Base-by-base conservation (phyloP, 2,329 filamentous ascomycete genomes). In the Aspergillus clavatus region DNA sequence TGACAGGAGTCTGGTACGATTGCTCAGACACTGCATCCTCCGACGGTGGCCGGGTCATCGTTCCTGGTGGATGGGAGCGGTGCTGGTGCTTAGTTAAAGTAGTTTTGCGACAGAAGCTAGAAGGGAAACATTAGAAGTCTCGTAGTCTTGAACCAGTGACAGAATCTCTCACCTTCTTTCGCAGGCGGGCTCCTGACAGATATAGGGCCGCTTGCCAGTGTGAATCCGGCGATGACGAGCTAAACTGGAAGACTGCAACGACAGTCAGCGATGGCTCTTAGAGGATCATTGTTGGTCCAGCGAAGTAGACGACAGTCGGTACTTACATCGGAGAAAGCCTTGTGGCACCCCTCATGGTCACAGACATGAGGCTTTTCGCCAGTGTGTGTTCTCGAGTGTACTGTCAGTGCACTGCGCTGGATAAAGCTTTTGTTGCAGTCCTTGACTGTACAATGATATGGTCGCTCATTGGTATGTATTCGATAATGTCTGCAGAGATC, bases 371-470 rank as follows among this genome's bases (percentile, higher is more conserved):
- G 70, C 51, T 73, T 70, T 52, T 72, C 69, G 31, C 69, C 69
- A 7, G 70, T 71, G 55, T 72, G 67, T 24, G 70, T 71, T 36
- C 69, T 62, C 27, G 68, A 65, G 55, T 73, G 67, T 38, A 73
- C 66, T n/a, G 71, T 73, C 55, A 73, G 55, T 19, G 71, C 71
- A 51, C 70, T 73, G 45, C 71, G 68, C 52, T 73, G 71, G 48
- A 73, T 73, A 50, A 73, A 73, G 54, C 69, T 72, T 57, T 73
- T 73, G 45, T 67, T 68, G 59, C 71, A 73, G 46, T 68, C 67
- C 41, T 65, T 61, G 39, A 70, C 65, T 1, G 61, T 70, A 56
- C 71, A 73, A 40, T 68, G 65, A 48, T 73, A 73, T n/a, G 71
- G 71, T 38, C 71, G 67, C 51, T 73, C 71, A 53, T 73, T 73